These are phyloP conservation scores for Plasmodium sp. DNA, from an alignment of 169 alveolate species.

Conservation along the genomic window DNA sequence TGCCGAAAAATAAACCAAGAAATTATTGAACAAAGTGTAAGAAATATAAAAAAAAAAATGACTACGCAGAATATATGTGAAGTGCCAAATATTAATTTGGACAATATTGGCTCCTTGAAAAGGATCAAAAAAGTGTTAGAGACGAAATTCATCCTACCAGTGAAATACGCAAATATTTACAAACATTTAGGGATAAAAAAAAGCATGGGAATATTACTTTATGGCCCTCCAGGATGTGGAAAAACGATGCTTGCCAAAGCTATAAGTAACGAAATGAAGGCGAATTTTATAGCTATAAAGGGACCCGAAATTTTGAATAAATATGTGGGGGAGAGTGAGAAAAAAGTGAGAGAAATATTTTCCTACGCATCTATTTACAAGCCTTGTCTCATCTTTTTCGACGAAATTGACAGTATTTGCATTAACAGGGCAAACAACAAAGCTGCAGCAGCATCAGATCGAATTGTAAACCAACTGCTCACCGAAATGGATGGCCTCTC, in stretches of 20 bases:
- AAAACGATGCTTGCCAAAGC: slow-evolving; percentile 98
- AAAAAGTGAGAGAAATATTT: slow-evolving; percentile 97
- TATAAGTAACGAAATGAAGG: slow-evolving; percentile 96
- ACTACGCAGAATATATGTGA: slow-evolving; percentile 64
- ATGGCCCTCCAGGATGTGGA: slow-evolving; percentile 99
- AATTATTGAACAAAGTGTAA: slow-evolving; percentile 38
- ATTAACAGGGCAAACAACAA: slow-evolving; percentile 94
- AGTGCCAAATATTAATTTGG: slow-evolving; percentile 96
- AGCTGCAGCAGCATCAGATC: slow-evolving; percentile 90
- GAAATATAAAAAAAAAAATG: slow-evolving; percentile 61
- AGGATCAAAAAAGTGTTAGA: slow-evolving; percentile 92
- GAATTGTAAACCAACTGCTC: slow-evolving; percentile 98
- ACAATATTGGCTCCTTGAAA: slow-evolving; percentile 95
- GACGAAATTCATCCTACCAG: slow-evolving; percentile 94
- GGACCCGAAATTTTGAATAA: slow-evolving; percentile 98
- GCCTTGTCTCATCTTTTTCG: slow-evolving; percentile 99
- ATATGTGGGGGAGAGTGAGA: slow-evolving; percentile 99
- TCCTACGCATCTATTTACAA: slow-evolving; percentile 97
- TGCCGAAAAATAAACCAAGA: slow-evolving; percentile 9
- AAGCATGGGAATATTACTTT: slow-evolving; percentile 97
- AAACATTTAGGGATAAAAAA: slow-evolving; percentile 92
- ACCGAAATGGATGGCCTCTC: slow-evolving; percentile 99
- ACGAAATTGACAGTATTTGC: slow-evolving; percentile 98
- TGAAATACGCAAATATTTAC: slow-evolving; percentile 91
- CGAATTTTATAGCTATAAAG: slow-evolving; percentile 96